Evolutionary conservation across 75 land plant genomes (phyloP), one percentile per base, ranked within the genome.

Genomic region (Cupressus sempervirens): DNA sequence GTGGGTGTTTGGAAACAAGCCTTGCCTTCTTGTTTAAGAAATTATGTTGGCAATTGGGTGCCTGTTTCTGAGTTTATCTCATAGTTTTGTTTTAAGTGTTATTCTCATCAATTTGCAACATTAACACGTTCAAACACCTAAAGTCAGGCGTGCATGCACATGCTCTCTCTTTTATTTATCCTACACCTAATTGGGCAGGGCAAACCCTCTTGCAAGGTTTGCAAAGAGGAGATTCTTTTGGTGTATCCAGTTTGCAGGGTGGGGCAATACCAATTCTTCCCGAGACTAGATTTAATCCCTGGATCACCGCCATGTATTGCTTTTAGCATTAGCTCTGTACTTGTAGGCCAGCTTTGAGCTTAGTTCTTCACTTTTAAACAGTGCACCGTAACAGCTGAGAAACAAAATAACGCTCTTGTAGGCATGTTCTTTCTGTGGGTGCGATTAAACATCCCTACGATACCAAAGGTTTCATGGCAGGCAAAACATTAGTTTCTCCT

Each of bases 11-110:
- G 96, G 96, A 93, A 88, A 84, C 54, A 83, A 79, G 84, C 84
- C 13, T 62, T 93, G 82, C 91, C 92, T 1, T 20, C 77, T 53
- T 81, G 86, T 38, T 86, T 94, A 86, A 84, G 67, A 84, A 50
- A 18, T 40, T 89, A 90, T 87, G 90, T 82, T 56, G 85, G 85
- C 87, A 88, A 88, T 83, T 94, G 95, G 95, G 32, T 4, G 53
- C 87, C 91, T 9, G 90, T 83, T 53, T 48, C 58, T 56, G 80
- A 68, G 65, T 87, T 79, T 43, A 75, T 80, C 58, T 41, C 54
- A n/a, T 46, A 65, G 35, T 8, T 50, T 52, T 85, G 75, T 67
- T 86, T 45, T 74, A 5, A 62, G 67, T 20, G n/a, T 62, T 32
- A 10, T 13, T 2, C 35, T 30, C 74, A 10, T 30, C 74, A 7